Evolutionary conservation across 2,329 filamentous ascomycete genomes (phyloP).

Genomic region (Pyricularia sp.): DNA sequence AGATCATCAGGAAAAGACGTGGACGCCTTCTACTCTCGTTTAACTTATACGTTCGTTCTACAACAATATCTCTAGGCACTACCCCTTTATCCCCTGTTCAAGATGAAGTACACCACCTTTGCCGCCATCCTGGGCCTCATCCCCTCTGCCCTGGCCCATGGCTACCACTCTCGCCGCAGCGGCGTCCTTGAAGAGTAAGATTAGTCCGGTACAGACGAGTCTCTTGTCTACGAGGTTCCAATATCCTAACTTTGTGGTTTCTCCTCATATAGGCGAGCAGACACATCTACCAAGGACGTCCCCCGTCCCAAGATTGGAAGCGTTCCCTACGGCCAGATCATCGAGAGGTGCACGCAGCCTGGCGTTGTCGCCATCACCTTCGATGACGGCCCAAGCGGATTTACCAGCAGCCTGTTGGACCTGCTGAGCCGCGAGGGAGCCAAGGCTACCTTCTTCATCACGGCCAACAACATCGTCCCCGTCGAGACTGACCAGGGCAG

Average conservation of each 20-base stretch:
- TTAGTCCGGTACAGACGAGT: conserved; percentile 8
- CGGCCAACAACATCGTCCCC: conserved; percentile 20
- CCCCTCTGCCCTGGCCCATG: background rate
- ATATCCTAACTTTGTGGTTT: conserved; percentile 13
- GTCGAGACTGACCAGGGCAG: conserved; percentile 18
- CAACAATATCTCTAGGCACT: background rate
- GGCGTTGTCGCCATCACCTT: conserved; percentile 23
- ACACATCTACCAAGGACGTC: conserved; percentile 11
- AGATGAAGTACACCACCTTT: conserved; percentile 7
- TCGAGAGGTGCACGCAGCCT: conserved; percentile 15
- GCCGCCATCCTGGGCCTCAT: conserved; percentile 11
- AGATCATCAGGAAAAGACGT: background rate
- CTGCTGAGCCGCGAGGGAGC: conserved; percentile 18
- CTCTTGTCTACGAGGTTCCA: conserved; percentile 18
- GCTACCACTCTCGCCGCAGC: background rate
- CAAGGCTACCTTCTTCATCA: conserved; percentile 24
- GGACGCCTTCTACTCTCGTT: background rate
- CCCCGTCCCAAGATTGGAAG: conserved; percentile 14
- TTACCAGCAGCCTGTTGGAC: conserved; percentile 21
- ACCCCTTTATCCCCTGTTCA: background rate
- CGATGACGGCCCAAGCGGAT: conserved; percentile 23
- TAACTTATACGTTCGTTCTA: background rate
- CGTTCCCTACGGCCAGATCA: conserved; percentile 19
- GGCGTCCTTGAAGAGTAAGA: background rate
- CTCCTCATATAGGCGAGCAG: conserved; percentile 13